Conservation (phyloP, 2,329 filamentous ascomycete genomes). For the Pseudohalonectria lignicola region DNA sequence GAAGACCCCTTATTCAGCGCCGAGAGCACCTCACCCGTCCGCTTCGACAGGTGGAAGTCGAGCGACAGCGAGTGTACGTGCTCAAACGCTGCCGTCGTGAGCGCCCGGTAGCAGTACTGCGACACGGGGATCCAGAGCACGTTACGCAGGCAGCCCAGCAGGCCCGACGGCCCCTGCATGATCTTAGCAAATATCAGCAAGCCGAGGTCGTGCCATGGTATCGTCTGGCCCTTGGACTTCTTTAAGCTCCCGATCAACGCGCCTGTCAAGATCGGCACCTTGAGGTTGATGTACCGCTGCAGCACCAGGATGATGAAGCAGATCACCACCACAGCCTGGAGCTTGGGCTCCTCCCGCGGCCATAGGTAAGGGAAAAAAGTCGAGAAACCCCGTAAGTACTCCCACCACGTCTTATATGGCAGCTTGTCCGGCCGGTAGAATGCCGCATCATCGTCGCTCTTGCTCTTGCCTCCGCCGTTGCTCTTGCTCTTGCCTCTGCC, state of each 20-base stretch:
- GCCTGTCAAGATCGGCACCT: slow-evolving; percentile 75
- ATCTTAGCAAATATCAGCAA: slow-evolving; percentile 70
- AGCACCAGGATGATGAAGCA: slow-evolving; percentile 73
- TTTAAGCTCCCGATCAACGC: no score
- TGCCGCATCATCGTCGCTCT: slow-evolving; percentile 45
- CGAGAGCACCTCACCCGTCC: slow-evolving; percentile 90
- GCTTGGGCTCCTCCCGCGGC: slow-evolving; percentile 65
- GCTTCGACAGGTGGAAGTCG: slow-evolving; percentile 93
- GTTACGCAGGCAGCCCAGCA: slow-evolving; percentile 72
- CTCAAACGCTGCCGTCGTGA: slow-evolving; percentile 92
- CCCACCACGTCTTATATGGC: slow-evolving; percentile 87
- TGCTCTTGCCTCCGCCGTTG: no score
- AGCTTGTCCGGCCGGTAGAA: slow-evolving; percentile 85
- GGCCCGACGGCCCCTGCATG: slow-evolving; percentile 78
- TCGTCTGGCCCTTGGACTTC: no score
- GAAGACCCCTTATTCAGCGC: slow-evolving; percentile 92
- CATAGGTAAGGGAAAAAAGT: slow-evolving; percentile 95
- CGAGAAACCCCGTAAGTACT: slow-evolving; percentile 85
- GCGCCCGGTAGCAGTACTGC: slow-evolving; percentile 89
- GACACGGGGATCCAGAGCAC: slow-evolving; percentile 93
- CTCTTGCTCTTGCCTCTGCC: no score
- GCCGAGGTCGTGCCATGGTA: slow-evolving; percentile 65
- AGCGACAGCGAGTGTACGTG: slow-evolving; percentile 92
- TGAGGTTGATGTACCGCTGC: slow-evolving; percentile 75
- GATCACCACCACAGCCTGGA: slow-evolving; percentile 69